Base-by-base conservation (phyloP, 1,284 basidiomycete species). In the Pseudozyma sp. region DNA sequence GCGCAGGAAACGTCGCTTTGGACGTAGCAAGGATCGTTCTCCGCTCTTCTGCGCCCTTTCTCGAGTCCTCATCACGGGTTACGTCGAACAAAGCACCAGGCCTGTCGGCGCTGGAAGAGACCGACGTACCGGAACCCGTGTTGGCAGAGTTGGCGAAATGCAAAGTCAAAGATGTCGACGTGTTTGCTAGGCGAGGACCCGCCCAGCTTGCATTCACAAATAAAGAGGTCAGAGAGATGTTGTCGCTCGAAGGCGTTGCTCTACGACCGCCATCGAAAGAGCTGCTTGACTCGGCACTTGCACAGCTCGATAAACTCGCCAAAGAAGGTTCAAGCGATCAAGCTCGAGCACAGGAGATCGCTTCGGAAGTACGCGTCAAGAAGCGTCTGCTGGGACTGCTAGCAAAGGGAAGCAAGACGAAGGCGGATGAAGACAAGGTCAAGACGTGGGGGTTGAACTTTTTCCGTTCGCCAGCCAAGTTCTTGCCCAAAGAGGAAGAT, bases 1-100 rank as follows among this genome's bases (percentile, higher is more conserved):
- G 97, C 0, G 94, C 96, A 70, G 96, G 97, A 14, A 99, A 99
- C 80, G 97, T 99, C 52, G 93, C 95, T 5, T 87, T 99, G 21
- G 97, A 99, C 78, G 89, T 97, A 16, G 94, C 95, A 1, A 89
- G 97, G 5, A 94, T 98, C 84, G 89, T 99, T 1, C 90, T 99
- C 53, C 87, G 87, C 51, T 77, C 75, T 8, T 69, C 73, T 4
- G 67, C 69, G 3, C 60, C 77, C 0, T 76, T 76, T 34, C 52
- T 78, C 5, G 63, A 67, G n/a, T 57, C 73, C 1, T 52, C 60
- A 3, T 44, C 34, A 5, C 19, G 68, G 5, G 56, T 68, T 0
- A 62, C 51, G 0, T 65, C 65, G 18, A 67, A 66, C 44, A 66
- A 74, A 14, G 75, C 71, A 11, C 76, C 79, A 0, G 61, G 50